A percentile compares a stretch with the other conserved stretches of the same genome.
Conservation (phyloP, 768 basidiomycete genomes). For the Infundibulicybe gibba region DNA sequence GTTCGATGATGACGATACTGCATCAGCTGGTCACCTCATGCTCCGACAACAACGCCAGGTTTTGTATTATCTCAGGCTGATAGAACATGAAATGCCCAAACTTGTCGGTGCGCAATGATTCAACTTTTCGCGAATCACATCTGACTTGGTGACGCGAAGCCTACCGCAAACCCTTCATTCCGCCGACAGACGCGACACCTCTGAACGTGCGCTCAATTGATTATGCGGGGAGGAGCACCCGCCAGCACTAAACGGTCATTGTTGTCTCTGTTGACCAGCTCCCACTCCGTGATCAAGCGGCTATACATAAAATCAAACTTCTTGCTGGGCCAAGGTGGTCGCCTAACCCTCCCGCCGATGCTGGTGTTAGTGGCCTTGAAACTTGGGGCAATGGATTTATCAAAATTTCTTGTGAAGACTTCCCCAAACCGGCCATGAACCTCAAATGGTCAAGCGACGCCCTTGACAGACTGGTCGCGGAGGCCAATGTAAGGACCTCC, state of each 20-base stretch:
- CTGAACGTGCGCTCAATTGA: constrained; percentile 71
- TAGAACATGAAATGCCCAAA: constrained; percentile 86
- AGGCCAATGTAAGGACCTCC: constrained; percentile 72
- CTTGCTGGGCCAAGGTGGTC: constrained; percentile 90
- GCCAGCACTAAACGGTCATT: constrained; percentile 67
- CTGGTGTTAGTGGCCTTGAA: constrained; percentile 51
- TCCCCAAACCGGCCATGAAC: constrained; percentile 80
- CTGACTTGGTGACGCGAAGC: constrained; percentile 37
- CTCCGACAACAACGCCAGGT: constrained; percentile 71
- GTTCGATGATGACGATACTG: constrained; percentile 57
- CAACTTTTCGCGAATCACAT: not conserved
- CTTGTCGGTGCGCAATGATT: constrained; percentile 60
- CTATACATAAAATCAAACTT: constrained; percentile 82
- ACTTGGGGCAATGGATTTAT: constrained; percentile 72
- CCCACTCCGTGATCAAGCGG: constrained; percentile 57
- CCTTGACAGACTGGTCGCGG: constrained; percentile 71
- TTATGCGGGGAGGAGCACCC: constrained; percentile 80
- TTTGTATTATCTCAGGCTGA: constrained; percentile 76
- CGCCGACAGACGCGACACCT: constrained; percentile 55
- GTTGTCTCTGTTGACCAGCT: constrained; percentile 74
- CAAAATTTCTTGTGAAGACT: constrained; percentile 90
- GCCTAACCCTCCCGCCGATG: constrained; percentile 64
- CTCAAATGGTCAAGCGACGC: constrained; percentile 92
- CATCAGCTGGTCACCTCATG: constrained; percentile 67
- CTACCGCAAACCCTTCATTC: constrained; percentile 76